Evolutionary conservation across 495 filamentous ascomycete genomes (phyloP), one percentile per base, ranked within the genome.

Genomic region (Friedmanniomyces simplex): DNA sequence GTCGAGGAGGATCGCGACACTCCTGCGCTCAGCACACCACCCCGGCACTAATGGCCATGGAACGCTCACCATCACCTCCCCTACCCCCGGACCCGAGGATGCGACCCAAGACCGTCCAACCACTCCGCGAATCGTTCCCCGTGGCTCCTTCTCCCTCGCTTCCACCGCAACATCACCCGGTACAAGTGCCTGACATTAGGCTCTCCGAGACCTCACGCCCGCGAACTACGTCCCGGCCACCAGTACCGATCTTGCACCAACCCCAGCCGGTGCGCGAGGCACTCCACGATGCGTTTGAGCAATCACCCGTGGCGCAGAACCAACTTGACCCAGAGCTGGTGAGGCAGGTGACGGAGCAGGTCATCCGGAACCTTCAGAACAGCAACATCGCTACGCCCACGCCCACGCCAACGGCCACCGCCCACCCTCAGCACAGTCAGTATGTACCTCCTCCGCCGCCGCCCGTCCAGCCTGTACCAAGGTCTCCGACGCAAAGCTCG

Each of bases 281-380:
- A n/a, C 58, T 73, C 45, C 66, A 67, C 59, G 57, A 66, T 50
- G 69, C 69, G n/a, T 69, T 71, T 59, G 61, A 71, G 54, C 63
- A 68, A 12, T 67, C 68, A 10, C 62, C 67, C 24, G 55, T 50
- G 24, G 58, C 64, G 28, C 63, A 68, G n/a, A 67, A 65, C 11
- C 55, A 66, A 20, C 58, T 73, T 3, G 63, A 70, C 47, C 69
- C 69, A 14, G 68, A 64, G 14, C 53, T 71, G 32, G 65, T 73
- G 26, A 59, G 65, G 6, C 68, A 71, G 48, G 70, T 73, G 52
- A 69, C 68, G 2, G 68, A 63, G 43, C 64, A 71, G 42, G 69
- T 73, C 10, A 62, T 72, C 42, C 59, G 66, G 32, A 66, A 62
- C 46, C 59, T 71, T 50, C 60, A 59, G 46, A 41, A 36, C 22